Evolutionary conservation across 192 early-diverging fungal genomes (phyloP).

Genomic region (Jimgerdemannia lactiflua): DNA sequence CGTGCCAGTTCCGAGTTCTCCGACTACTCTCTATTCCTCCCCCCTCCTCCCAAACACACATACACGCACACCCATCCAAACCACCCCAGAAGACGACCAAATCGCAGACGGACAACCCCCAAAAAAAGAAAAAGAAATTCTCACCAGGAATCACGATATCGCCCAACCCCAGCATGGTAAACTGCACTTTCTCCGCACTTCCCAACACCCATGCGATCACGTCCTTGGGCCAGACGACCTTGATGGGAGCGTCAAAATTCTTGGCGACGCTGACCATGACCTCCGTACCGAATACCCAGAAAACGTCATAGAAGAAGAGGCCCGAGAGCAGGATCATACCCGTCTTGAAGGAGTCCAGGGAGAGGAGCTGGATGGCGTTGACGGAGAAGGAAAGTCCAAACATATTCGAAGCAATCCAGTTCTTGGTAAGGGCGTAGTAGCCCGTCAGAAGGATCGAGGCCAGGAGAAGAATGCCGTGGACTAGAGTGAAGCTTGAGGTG

Average conservation of each 20-base stretch:
- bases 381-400: constrained; percentile 86
- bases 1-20: no score
- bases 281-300: constrained; percentile 99
- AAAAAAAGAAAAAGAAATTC: not conserved
- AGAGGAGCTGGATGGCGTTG: constrained; percentile 81
- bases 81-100: no score
- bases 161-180: constrained; percentile 95
- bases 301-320: constrained; percentile 96
- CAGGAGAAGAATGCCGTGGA: constrained; percentile 62
- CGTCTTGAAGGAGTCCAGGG: constrained; percentile 93
- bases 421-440: constrained; percentile 82
- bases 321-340: constrained; percentile 92
- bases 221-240: constrained; percentile 86
- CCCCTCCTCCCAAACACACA: no score
- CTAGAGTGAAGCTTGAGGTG: constrained; percentile 53
- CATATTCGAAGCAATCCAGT: constrained; percentile 91
- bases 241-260: constrained; percentile 95
- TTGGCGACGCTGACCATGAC: constrained; percentile 99
- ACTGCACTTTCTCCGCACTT: constrained; percentile 42
- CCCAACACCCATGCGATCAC: constrained; percentile 50
- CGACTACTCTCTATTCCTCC: no score
- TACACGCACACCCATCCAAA: no score
- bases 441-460: constrained; percentile 58
- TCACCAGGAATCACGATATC: constrained; percentile 96
- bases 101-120: no score